Evolutionary conservation across 2,329 filamentous ascomycete genomes (phyloP).

Genomic region (Teratosphaeria gauchensis): DNA sequence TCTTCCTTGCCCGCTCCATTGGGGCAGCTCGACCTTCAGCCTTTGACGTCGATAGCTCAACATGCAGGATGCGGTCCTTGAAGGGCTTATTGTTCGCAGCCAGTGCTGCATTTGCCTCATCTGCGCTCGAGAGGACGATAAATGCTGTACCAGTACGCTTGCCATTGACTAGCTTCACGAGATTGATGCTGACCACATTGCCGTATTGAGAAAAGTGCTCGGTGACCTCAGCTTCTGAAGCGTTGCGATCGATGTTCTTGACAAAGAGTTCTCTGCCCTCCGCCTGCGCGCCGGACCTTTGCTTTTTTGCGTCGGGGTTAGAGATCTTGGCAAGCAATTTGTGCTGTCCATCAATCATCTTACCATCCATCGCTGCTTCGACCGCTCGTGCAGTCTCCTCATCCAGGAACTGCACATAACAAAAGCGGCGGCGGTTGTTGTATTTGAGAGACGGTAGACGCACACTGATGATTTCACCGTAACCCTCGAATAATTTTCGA

Average conservation of each 20-base stretch:
- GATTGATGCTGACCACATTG: conserved; percentile 59
- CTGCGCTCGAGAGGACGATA: conserved; percentile 59
- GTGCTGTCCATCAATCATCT: conserved; percentile 56
- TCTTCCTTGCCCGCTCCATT: conserved; percentile 19
- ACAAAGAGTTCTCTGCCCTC: conserved; percentile 83
- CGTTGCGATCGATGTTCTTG: conserved; percentile 72
- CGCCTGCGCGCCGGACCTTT: conserved; percentile 67
- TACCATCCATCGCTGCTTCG: conserved; percentile 65
- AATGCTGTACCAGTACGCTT: conserved; percentile 71
- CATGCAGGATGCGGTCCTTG: conserved; percentile 25
- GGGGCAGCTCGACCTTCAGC: conserved; percentile 17
- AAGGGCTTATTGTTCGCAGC: conserved; percentile 27
- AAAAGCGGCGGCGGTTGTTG: conserved; percentile 83
- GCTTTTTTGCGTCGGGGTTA: conserved; percentile 67
- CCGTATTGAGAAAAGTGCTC: conserved; percentile 68
- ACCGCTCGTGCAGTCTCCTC: conserved; percentile 53
- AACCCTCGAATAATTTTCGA: conserved; percentile 56
- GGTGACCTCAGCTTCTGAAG: conserved; percentile 59
- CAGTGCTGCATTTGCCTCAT: conserved; percentile 24
- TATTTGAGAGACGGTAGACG: conserved; percentile 86
- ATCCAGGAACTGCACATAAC: conserved; percentile 82
- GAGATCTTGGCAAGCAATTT: conserved; percentile 73
- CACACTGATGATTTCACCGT: conserved; percentile 74
- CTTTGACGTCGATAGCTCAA: conserved; percentile 21
- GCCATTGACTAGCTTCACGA: conserved; percentile 59